These are phyloP conservation scores for Williopsis jadinii DNA, from an alignment of 1,139 yeast genomes.

Conservation along the genomic window DNA sequence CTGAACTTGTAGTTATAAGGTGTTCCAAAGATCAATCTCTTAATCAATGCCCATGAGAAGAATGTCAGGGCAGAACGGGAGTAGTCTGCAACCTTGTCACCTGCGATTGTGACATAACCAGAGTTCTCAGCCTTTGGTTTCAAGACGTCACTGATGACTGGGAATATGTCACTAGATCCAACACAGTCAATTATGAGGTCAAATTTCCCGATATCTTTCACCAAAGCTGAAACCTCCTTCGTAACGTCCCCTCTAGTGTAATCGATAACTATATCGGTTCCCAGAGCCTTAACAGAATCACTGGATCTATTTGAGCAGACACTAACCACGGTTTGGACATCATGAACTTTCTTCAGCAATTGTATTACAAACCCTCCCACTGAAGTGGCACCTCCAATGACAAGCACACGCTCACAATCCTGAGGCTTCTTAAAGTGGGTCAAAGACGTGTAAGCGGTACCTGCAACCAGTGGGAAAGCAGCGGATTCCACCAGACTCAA, in stretches of 20 bases:
- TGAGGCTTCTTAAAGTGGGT: conserved; percentile 17
- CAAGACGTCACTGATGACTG: conserved; percentile 30
- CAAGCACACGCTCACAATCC: conserved; percentile 29
- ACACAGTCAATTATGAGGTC: conserved; percentile 43
- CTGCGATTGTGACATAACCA: conserved; percentile 43
- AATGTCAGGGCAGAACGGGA: conserved; percentile 2
- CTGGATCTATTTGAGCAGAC: conserved; percentile 37
- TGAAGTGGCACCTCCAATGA: conserved; percentile 56
- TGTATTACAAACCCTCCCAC: conserved; percentile 45
- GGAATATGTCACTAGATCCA: conserved; percentile 35
- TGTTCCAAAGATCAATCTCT: conserved; percentile 54
- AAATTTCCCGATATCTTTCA: conserved; percentile 31
- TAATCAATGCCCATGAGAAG: conserved; percentile 27
- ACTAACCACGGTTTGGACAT: conserved; percentile 32
- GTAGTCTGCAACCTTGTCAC: conserved; percentile 35
- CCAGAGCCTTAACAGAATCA: conserved; percentile 36
- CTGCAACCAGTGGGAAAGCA: conserved; percentile 44
- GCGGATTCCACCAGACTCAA: conserved; percentile 53
- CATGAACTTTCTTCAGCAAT: conserved; percentile 37
- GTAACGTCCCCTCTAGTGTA: conserved; percentile 35
- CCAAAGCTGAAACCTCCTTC: conserved; percentile 26
- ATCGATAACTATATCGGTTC: conserved; percentile 47
- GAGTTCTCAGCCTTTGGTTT: conserved; percentile 34
- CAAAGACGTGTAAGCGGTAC: conserved; percentile 35
- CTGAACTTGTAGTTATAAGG: conserved; percentile 28